A percentile compares a stretch with the other conserved stretches of the same genome.
phyloP scores from a whole-genome alignment of 2,329 filamentous ascomycete species.

The Trichoderma guizhouense region DNA sequence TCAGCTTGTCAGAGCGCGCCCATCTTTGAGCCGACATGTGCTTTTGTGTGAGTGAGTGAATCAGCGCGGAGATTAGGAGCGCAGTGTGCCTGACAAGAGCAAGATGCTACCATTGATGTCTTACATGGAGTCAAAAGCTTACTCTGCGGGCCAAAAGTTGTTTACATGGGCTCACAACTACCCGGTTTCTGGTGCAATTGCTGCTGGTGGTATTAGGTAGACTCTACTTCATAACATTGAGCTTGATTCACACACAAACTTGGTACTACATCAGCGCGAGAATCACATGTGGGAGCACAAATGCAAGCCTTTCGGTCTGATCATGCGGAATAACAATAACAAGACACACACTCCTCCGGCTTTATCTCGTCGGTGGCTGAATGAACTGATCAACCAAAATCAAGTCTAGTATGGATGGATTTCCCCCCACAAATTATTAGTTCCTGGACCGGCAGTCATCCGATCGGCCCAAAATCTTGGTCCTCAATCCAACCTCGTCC shows the following conservation, averaged over 20 bases:
- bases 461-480: slow-evolving; percentile 14
- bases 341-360: not conserved
- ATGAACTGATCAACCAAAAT: not conserved
- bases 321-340: not conserved
- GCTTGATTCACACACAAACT: not conserved
- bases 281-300: not conserved
- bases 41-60: not conserved
- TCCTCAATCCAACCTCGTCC: not conserved
- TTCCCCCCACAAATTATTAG: not conserved
- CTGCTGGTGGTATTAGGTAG: not conserved
- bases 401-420: not conserved
- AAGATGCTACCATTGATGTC: not conserved
- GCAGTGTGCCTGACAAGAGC: not conserved
- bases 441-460: slow-evolving; percentile 4
- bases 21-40: not conserved
- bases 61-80: not conserved
- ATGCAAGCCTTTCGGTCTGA: not conserved
- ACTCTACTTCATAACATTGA: not conserved
- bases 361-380: not conserved
- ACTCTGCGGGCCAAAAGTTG: not conserved
- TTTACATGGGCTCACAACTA: not conserved
- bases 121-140: not conserved
- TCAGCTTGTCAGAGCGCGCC: not conserved
- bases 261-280: not conserved
- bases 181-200: not conserved